Evolutionary conservation across 805 yeast species (phyloP).

Genomic region (Komagataella phaffii): DNA sequence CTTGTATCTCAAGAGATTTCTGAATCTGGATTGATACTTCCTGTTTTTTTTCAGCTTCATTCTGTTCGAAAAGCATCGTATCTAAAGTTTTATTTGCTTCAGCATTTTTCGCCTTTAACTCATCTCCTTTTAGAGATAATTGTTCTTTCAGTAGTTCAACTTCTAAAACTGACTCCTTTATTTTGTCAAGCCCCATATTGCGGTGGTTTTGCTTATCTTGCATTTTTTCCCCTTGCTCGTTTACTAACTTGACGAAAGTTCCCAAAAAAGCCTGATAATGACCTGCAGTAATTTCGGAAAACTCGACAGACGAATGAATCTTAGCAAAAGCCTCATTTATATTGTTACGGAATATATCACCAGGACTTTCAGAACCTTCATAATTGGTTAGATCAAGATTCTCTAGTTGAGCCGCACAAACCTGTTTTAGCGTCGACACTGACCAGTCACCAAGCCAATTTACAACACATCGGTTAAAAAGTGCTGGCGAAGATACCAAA

Average conservation of each 20-base stretch:
- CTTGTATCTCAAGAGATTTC: constrained; percentile 54
- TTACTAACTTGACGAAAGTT: constrained; percentile 29
- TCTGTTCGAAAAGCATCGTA: constrained; percentile 71
- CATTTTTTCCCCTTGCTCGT: constrained; percentile 28
- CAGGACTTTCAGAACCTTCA: neutral
- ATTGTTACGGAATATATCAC: constrained; percentile 19
- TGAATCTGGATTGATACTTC: constrained; percentile 76
- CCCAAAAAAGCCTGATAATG: constrained; percentile 36
- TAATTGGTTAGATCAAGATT: constrained; percentile 5
- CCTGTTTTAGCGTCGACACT: constrained; percentile 27
- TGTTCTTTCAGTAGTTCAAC: constrained; percentile 46
- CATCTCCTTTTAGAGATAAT: constrained; percentile 37
- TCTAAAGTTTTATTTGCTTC: constrained; percentile 64
- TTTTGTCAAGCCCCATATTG: constrained; percentile 56
- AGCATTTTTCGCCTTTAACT: constrained; percentile 39
- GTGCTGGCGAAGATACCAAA: constrained; percentile 69
- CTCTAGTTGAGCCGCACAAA: constrained; percentile 19
- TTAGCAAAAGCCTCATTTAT: constrained; percentile 31
- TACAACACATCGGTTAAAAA: constrained; percentile 79
- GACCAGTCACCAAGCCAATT: constrained; percentile 89
- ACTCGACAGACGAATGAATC: constrained; percentile 24
- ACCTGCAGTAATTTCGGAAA: constrained; percentile 29
- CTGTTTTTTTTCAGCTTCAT: constrained; percentile 82
- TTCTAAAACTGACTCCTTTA: constrained; percentile 64
- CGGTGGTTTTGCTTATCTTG: constrained; percentile 63